Conservation (phyloP, 1,284 basidiomycete species). For the Ganoderma lingzhi region DNA sequence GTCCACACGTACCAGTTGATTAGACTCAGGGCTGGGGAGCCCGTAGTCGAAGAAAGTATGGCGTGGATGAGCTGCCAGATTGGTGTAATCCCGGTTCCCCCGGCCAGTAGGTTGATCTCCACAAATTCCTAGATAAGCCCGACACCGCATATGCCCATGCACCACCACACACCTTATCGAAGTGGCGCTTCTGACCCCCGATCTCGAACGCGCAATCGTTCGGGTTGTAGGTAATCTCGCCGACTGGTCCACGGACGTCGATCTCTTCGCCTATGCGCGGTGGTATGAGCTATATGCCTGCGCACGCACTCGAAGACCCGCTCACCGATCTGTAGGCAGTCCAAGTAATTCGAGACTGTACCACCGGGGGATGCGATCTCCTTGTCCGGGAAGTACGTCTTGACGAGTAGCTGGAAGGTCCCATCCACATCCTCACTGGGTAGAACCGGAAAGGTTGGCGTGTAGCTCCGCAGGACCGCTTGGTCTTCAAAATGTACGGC, state of each 20-base stretch:
- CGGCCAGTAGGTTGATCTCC: conserved; percentile 38
- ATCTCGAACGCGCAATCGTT: conserved; percentile 33
- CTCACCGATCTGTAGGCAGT: conserved; percentile 36
- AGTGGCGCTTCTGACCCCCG: conserved; percentile 29
- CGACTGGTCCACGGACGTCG: conserved; percentile 36
- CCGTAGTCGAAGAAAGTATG: conserved; percentile 30
- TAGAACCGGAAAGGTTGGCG: conserved; percentile 35
- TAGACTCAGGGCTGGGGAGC: conserved; percentile 32
- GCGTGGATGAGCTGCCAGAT: conserved; percentile 40
- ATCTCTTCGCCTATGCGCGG: conserved; percentile 34
- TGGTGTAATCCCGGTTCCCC: conserved; percentile 37
- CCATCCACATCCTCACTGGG: conserved; percentile 37
- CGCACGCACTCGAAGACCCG: not conserved
- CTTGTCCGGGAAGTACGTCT: conserved; percentile 36
- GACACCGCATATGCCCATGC: not conserved
- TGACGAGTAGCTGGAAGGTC: conserved; percentile 38
- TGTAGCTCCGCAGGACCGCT: conserved; percentile 36
- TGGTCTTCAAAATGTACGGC: conserved; percentile 38
- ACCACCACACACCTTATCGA: conserved; percentile 27
- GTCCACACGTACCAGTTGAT: conserved; percentile 31
- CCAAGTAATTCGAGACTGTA: conserved; percentile 38
- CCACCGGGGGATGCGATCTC: conserved; percentile 34
- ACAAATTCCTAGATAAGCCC: not conserved
- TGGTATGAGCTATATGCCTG: not conserved
- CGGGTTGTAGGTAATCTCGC: conserved; percentile 32